Conservation (phyloP, 345 rosid genomes). For the Physaria fendleri region DNA sequence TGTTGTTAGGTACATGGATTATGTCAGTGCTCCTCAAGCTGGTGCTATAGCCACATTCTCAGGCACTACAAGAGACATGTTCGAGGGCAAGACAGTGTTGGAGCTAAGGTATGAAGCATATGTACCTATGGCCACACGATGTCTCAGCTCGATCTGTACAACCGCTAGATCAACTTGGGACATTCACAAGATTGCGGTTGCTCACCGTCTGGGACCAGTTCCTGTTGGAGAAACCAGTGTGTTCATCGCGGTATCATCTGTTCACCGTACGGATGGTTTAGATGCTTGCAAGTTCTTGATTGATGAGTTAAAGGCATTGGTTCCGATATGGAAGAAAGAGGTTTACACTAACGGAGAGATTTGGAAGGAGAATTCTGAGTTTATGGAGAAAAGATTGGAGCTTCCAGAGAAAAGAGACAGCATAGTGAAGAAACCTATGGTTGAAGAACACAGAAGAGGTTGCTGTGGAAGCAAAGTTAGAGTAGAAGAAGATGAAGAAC, state of each 20-base stretch:
- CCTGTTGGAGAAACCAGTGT: constrained; percentile 86
- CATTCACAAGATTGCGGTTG: constrained; percentile 61
- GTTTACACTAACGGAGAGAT: constrained; percentile 79
- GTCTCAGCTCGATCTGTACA: constrained; percentile 49
- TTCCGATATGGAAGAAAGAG: constrained; percentile 95
- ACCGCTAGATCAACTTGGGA: constrained; percentile 70
- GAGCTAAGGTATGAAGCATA: constrained; percentile 90
- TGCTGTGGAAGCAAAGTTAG: constrained; percentile 60
- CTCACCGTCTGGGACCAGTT: constrained; percentile 74
- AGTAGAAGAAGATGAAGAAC: constrained; percentile 28
- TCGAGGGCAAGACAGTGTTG: constrained; percentile 67
- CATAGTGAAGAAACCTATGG: constrained; percentile 28
- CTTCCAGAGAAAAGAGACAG: constrained; percentile 37
- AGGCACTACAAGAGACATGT: constrained; percentile 69
- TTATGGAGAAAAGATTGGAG: constrained; percentile 51
- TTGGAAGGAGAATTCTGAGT: constrained; percentile 95
- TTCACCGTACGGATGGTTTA: constrained; percentile 75
- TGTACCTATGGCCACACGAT: constrained; percentile 71
- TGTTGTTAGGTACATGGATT: constrained; percentile 49
- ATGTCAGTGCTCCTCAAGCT: constrained; percentile 58
- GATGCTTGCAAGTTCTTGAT: constrained; percentile 82
- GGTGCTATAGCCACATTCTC: constrained; percentile 72
- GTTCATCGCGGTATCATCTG: constrained; percentile 72
- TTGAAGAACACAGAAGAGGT: constrained; percentile 28
- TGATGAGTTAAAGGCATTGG: constrained; percentile 79